Conservation (phyloP, 2,329 filamentous ascomycete genomes). For the Cordyceps cateniannulata region DNA sequence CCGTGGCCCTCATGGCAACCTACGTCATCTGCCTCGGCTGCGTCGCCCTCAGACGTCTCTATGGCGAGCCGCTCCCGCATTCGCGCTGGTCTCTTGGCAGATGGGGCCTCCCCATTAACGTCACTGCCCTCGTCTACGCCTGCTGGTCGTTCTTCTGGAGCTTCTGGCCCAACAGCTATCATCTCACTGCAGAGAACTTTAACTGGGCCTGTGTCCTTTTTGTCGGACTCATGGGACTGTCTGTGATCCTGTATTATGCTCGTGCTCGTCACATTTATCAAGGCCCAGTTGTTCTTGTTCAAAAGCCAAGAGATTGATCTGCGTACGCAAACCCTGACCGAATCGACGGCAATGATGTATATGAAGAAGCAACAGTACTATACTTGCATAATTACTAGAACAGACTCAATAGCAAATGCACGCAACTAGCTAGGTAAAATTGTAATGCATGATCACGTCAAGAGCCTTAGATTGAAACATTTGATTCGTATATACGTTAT, state of each 20-base stretch:
- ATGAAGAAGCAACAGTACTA: no score
- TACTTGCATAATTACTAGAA: no score
- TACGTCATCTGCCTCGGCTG: conserved; percentile 16
- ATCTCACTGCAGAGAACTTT: conserved; percentile 13
- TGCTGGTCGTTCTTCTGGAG: conserved; percentile 17
- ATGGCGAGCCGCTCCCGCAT: conserved; percentile 14
- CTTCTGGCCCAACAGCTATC: conserved; percentile 16
- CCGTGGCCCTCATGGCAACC: conserved; percentile 16
- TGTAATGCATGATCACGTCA: not conserved
- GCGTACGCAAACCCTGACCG: no score
- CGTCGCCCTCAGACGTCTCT: conserved; percentile 13
- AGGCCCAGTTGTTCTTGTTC: not conserved
- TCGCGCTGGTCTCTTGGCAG: conserved; percentile 14
- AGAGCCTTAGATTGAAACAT: not conserved
- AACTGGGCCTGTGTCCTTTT: conserved; percentile 16
- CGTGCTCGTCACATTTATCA: conserved; percentile 6
- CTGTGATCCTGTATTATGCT: not conserved
- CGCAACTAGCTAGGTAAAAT: no score
- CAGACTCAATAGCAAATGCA: no score
- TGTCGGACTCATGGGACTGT: conserved; percentile 6
- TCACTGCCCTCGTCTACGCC: conserved; percentile 7
- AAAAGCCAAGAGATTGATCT: not conserved
- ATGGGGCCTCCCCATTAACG: conserved; percentile 15
- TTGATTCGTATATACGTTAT: conserved; percentile 10
- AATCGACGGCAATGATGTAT: no score